A percentile compares a stretch with the other conserved stretches of the same genome.
phyloP scores from a whole-genome alignment of 148 eudicot species.

The Arctostaphylos glauca region DNA sequence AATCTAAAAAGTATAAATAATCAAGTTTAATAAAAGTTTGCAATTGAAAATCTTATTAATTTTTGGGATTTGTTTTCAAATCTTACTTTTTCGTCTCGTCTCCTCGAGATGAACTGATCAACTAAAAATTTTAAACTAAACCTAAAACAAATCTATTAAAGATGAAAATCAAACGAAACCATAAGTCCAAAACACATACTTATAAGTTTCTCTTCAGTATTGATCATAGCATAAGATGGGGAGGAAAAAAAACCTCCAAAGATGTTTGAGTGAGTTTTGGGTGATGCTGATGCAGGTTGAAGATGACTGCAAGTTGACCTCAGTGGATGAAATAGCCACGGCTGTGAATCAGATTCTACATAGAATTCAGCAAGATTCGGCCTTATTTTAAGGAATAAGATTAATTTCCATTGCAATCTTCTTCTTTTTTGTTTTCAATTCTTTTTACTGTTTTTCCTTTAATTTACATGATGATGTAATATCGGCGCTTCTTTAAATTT shows the following conservation, averaged over 20 bases:
- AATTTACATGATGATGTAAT: neutral
- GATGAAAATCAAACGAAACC: too few relatives aligned
- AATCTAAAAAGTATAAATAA: too few relatives aligned
- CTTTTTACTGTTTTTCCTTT: neutral
- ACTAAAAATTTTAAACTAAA: too few relatives aligned
- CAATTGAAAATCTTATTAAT: too few relatives aligned
- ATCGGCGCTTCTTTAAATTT: neutral
- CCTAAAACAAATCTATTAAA: too few relatives aligned
- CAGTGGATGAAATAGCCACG: constrained; percentile 57
- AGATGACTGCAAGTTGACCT: constrained; percentile 45
- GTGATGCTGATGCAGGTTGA: constrained; percentile 40
- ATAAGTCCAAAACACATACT: neutral
- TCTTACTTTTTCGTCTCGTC: too few relatives aligned
- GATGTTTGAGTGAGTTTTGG: neutral
- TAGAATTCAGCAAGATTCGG: constrained; percentile 39
- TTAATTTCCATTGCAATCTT: neutral
- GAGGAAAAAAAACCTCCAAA: neutral
- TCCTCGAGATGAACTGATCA: too few relatives aligned
- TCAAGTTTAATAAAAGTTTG: too few relatives aligned
- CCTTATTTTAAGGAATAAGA: neutral
- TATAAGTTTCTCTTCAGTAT: neutral
- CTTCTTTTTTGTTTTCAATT: neutral
- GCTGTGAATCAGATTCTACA: constrained; percentile 48
- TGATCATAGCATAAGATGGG: neutral
- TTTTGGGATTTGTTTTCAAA: too few relatives aligned